These are phyloP conservation scores for Boletus rubropictus DNA, from an alignment of 768 basidiomycete species.

Conservation along the genomic window DNA sequence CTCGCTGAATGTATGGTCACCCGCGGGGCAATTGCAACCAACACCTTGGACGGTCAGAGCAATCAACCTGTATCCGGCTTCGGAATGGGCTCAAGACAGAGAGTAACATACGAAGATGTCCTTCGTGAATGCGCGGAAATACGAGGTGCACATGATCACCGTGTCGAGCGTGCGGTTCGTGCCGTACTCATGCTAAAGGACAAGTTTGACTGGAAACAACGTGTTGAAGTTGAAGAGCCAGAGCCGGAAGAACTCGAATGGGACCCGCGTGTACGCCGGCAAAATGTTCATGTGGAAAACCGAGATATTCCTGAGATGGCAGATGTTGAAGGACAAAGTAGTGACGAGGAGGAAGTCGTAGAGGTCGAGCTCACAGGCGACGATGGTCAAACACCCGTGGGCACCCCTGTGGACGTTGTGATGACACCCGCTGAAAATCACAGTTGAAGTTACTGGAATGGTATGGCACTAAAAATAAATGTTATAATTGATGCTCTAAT, in stretches of 20 bases:
- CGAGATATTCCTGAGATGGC: slow-evolving; percentile 14
- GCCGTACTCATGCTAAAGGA: slow-evolving; percentile 75
- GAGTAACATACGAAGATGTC: slow-evolving; percentile 49
- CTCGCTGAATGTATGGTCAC: slow-evolving; percentile 63
- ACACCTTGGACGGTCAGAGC: slow-evolving; percentile 41
- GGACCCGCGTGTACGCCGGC: slow-evolving; percentile 46
- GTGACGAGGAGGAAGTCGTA: slow-evolving; percentile 36
- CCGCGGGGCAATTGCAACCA: slow-evolving; percentile 40
- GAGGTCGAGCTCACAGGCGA: slow-evolving; percentile 32
- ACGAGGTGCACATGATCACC: slow-evolving; percentile 62
- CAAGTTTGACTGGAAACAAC: slow-evolving; percentile 75
- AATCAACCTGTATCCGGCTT: slow-evolving; percentile 23
- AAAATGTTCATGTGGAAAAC: slow-evolving; percentile 5
- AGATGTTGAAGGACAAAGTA: slow-evolving; percentile 32
- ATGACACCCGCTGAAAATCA: slow-evolving; percentile 13
- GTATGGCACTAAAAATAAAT: neutral
- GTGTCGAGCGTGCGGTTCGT: slow-evolving; percentile 71
- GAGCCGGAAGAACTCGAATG: slow-evolving; percentile 75
- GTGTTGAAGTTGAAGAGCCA: slow-evolving; percentile 74
- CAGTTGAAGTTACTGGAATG: neutral
- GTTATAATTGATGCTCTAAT: slow-evolving; percentile 12
- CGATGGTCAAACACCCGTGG: slow-evolving; percentile 24
- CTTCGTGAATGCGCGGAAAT: slow-evolving; percentile 62
- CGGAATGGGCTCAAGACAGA: slow-evolving; percentile 19
- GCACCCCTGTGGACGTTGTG: slow-evolving; percentile 20